Percentiles rank a stretch among this genome's conserved stretches.
phyloP scores from a whole-genome alignment of 2,329 filamentous ascomycete species.

The Aureobasidium sp. region DNA sequence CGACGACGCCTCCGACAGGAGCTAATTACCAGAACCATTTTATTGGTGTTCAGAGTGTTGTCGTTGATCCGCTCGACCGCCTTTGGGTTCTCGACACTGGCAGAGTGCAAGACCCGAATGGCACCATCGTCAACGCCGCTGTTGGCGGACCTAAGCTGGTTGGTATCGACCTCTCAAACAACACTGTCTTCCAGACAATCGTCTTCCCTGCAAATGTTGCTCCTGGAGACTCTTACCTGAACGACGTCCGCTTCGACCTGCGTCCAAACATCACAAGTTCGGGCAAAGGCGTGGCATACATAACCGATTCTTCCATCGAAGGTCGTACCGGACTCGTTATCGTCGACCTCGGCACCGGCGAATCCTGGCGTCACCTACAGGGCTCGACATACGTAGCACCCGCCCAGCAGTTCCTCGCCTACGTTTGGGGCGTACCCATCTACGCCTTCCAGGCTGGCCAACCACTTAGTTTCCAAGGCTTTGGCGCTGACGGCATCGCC shows the following conservation, averaged over 20 bases:
- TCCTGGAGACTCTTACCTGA: slow-evolving; percentile 44
- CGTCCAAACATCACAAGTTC: slow-evolving; percentile 33
- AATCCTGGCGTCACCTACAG: slow-evolving; percentile 45
- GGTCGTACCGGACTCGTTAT: slow-evolving; percentile 45
- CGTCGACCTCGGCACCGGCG: slow-evolving; percentile 44
- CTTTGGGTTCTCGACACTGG: slow-evolving; percentile 51
- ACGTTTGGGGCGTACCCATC: slow-evolving; percentile 42
- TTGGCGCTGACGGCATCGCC: slow-evolving; percentile 47
- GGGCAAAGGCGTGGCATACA: slow-evolving; percentile 46
- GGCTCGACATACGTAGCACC: slow-evolving; percentile 35
- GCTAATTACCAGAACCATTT: slow-evolving; percentile 45
- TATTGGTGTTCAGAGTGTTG: slow-evolving; percentile 47
- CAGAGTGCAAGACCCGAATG: slow-evolving; percentile 36
- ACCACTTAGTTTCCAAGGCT: slow-evolving; percentile 34
- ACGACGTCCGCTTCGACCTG: slow-evolving; percentile 50
- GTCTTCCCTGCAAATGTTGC: slow-evolving; percentile 43
- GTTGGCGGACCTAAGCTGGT: slow-evolving; percentile 47
- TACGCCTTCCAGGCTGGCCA: slow-evolving; percentile 36
- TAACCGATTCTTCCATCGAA: slow-evolving; percentile 45
- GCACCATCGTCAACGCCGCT: slow-evolving; percentile 38
- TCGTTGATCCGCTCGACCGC: slow-evolving; percentile 44
- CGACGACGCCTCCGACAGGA: slow-evolving; percentile 39
- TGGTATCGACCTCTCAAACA: slow-evolving; percentile 40
- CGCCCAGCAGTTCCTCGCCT: slow-evolving; percentile 41
- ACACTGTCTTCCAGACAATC: slow-evolving; percentile 45